Evolutionary conservation across 2,329 filamentous ascomycete genomes (phyloP), one percentile per base, ranked within the genome.

Genomic region (Penicillium sp.): DNA sequence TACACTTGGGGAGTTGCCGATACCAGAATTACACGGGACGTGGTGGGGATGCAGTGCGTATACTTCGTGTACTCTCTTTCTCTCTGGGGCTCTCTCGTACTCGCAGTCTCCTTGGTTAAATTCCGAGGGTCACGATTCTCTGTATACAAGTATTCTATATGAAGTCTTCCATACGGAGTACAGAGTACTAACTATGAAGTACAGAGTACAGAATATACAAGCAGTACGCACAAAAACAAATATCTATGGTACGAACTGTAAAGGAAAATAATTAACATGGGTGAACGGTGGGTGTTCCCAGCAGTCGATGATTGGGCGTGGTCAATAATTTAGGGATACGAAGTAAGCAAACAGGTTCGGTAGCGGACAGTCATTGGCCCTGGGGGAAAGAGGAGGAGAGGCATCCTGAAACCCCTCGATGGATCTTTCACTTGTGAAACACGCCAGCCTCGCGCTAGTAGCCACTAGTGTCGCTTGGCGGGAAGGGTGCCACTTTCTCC

Each of bases 381-480:
- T 8, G 5, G 24, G 24, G 24, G 24, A 27, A 13, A 11, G 13
- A 48, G 36, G 45, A 54, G 50, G 27, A 49, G 29, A 21, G 44
- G 45, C 32, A 57, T 59, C 56, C 57, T 69, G 66, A 69, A 69
- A 69, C 65, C 57, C 34, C 34, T 36, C 58, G 51, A 55, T 58
- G 60, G 56, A 63, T 59, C 60, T 62, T 38, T 51, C 45, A 40
- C 55, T 53, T 58, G 53, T 69, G 67, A 69, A 69, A 69, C 67
- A 65, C 65, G 47, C 64, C 64, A 67, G 55, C 32, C 44, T 42
- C 31, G 42, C 60, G 51, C 62, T 67, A 68, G 58, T 36, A 48
- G 47, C 39, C 53, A 54, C 61, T 62, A 62, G 64, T 51, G 31
- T 36, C 42, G 45, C 56, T 54, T 46, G 48, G 58, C 50, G 38